A percentile compares a stretch with the other conserved stretches of the same genome.
These are phyloP conservation scores for Yamadazyma pseudoaaseri DNA, from an alignment of 1,139 yeast species.

Conservation along the genomic window DNA sequence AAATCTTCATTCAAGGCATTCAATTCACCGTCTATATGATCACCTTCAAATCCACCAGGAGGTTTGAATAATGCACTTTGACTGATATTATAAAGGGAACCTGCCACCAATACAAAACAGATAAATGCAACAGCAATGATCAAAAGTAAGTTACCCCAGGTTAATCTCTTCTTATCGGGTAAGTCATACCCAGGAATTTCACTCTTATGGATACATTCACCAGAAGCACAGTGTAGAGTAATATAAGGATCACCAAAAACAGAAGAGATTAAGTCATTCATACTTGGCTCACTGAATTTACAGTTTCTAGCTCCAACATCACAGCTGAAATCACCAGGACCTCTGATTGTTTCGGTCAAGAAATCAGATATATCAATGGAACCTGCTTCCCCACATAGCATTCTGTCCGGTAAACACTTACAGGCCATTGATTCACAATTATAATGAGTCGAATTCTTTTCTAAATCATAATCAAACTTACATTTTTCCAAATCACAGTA, in stretches of 20 bases:
- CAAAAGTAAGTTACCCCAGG: constrained; percentile 49
- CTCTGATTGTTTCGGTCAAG: constrained; percentile 80
- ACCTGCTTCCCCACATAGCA: constrained; percentile 92
- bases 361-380: constrained; percentile 94
- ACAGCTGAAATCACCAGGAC: constrained; percentile 92
- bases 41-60: constrained; percentile 20
- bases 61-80: constrained; percentile 62
- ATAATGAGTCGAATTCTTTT: constrained; percentile 70
- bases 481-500: constrained; percentile 81
- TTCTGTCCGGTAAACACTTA: constrained; percentile 84
- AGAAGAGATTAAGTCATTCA: constrained; percentile 85
- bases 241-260: constrained; percentile 94
- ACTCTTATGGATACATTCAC: constrained; percentile 89
- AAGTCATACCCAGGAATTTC: constrained; percentile 86
- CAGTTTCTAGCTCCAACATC: constrained; percentile 62
- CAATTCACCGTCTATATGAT: constrained; percentile 33
- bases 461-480: constrained; percentile 61
- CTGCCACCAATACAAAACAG: constrained; percentile 34
- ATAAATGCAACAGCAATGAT: constrained; percentile 50
- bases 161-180: constrained; percentile 58
- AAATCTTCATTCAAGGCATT: constrained; percentile 53
- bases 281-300: constrained; percentile 88
- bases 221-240: constrained; percentile 73
- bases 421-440: constrained; percentile 76
- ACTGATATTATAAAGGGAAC: constrained; percentile 52